Conservation (phyloP, 768 basidiomycete species). For the Naganishia antarctica region DNA sequence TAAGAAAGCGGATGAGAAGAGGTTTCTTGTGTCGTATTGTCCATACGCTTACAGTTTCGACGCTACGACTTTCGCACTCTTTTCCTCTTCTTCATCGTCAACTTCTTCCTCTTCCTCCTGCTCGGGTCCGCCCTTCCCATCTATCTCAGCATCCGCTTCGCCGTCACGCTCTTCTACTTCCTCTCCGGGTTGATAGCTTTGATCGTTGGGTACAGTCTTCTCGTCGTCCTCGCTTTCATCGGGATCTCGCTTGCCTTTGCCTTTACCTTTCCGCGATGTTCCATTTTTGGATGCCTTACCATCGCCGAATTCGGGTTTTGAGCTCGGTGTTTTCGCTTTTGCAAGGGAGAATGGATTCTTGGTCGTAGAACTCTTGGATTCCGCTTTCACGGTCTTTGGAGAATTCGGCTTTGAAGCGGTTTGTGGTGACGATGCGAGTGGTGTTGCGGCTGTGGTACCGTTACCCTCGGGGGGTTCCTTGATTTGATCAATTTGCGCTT, state of each 20-base stretch:
- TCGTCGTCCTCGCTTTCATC: slow-evolving; percentile 34
- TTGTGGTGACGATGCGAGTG: background rate
- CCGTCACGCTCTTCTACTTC: slow-evolving; percentile 41
- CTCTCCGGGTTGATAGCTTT: slow-evolving; percentile 72
- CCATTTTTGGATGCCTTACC: slow-evolving; percentile 7
- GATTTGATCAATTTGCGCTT: slow-evolving; percentile 23
- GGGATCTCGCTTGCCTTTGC: slow-evolving; percentile 28
- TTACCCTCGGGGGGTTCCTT: slow-evolving; percentile 11
- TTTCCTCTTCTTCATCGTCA: slow-evolving; percentile 23
- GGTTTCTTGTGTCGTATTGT: no score
- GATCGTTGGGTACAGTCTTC: slow-evolving; percentile 58
- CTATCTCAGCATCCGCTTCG: slow-evolving; percentile 25
- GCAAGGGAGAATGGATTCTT: slow-evolving; percentile 16
- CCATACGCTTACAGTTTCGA: slow-evolving; percentile 7
- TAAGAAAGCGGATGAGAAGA: background rate
- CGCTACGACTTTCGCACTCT: slow-evolving; percentile 11
- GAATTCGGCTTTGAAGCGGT: background rate
- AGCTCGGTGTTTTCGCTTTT: slow-evolving; percentile 28
- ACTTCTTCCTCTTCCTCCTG: slow-evolving; percentile 19
- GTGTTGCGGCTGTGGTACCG: background rate
- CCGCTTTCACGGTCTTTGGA: background rate
- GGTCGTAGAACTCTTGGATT: background rate
- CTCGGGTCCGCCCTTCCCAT: slow-evolving; percentile 26
- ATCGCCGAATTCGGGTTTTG: slow-evolving; percentile 4
- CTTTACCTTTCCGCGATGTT: slow-evolving; percentile 17